Percentiles rank a stretch among this genome's conserved stretches.
phyloP scores from a whole-genome alignment of 2,329 filamentous ascomycete genomes.

The Thelonectria blattea region DNA sequence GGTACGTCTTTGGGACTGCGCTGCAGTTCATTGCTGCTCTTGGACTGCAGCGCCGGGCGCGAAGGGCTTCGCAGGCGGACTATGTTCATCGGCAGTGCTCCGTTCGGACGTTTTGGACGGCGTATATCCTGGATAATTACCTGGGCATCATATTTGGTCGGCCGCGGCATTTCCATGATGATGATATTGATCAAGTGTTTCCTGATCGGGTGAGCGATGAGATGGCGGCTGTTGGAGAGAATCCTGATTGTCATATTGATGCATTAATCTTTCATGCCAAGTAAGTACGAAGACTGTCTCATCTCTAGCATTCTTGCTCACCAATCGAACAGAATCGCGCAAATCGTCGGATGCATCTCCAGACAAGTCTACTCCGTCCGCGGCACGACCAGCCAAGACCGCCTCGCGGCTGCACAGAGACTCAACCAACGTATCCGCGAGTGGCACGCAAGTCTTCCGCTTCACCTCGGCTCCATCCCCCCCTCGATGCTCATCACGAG shows the following conservation, averaged over 20 bases:
- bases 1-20: conserved; percentile 64
- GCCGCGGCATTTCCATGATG: conserved; percentile 65
- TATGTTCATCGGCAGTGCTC: conserved; percentile 58
- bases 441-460: conserved; percentile 49
- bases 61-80: conserved; percentile 37
- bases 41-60: conserved; percentile 42
- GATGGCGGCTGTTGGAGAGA: conserved; percentile 52
- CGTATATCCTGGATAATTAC: conserved; percentile 68
- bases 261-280: conserved; percentile 54
- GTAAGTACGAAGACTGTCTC: conserved; percentile 16
- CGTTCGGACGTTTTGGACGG: conserved; percentile 66
- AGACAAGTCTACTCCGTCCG: conserved; percentile 49
- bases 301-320: background rate
- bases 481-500: conserved; percentile 53
- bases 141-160: conserved; percentile 67
- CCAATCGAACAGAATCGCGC: conserved; percentile 40
- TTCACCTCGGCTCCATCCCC: conserved; percentile 50
- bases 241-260: conserved; percentile 55
- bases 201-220: conserved; percentile 61
- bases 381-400: conserved; percentile 43
- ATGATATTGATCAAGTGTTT: conserved; percentile 68
- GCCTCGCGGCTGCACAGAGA: conserved; percentile 45
- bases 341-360: conserved; percentile 48
- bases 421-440: conserved; percentile 47
- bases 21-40: conserved; percentile 58